Conservation (phyloP, 345 rosid species). For the Populus deltoides region DNA sequence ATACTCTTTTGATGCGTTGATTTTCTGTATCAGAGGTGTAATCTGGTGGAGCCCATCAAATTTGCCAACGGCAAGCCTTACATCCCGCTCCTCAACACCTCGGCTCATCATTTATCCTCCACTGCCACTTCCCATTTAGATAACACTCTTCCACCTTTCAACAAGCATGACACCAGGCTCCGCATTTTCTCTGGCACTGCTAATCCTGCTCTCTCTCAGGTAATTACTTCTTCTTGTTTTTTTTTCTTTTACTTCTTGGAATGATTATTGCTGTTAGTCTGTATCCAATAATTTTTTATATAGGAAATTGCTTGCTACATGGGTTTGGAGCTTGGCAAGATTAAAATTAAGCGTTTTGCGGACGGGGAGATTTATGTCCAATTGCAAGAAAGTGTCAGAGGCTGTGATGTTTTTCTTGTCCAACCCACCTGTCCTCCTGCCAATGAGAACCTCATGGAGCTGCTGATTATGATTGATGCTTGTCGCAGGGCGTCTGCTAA, state of each 20-base stretch:
- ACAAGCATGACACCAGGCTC: constrained; percentile 53
- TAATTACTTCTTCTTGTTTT: constrained; percentile 2
- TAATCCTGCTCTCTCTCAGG: constrained; percentile 89
- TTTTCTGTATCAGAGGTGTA: constrained; percentile 45
- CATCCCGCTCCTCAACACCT: constrained; percentile 34
- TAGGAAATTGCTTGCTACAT: constrained; percentile 92
- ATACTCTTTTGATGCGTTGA: background rate
- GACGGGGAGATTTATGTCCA: constrained; percentile 98
- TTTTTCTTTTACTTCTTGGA: background rate
- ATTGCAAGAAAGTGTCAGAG: constrained; percentile 96
- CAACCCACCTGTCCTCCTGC: constrained; percentile 99
- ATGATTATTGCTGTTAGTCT: background rate
- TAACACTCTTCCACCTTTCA: constrained; percentile 4
- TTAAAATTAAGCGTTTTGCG: constrained; percentile 86
- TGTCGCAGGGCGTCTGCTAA: constrained; percentile 95
- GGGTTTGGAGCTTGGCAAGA: constrained; percentile 93
- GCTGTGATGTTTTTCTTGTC: constrained; percentile 92
- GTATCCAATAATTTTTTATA: background rate
- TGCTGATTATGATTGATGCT: constrained; percentile 92
- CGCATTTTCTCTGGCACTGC: constrained; percentile 95
- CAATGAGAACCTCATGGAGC: constrained; percentile 97
- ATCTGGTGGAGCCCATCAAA: constrained; percentile 60
- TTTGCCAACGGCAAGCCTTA: constrained; percentile 54
- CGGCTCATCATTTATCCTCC: constrained; percentile 32
- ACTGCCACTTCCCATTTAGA: constrained; percentile 23